Conservation (phyloP, 2,329 filamentous ascomycete genomes). For the Pseudophaeomoniella oleicola region DNA sequence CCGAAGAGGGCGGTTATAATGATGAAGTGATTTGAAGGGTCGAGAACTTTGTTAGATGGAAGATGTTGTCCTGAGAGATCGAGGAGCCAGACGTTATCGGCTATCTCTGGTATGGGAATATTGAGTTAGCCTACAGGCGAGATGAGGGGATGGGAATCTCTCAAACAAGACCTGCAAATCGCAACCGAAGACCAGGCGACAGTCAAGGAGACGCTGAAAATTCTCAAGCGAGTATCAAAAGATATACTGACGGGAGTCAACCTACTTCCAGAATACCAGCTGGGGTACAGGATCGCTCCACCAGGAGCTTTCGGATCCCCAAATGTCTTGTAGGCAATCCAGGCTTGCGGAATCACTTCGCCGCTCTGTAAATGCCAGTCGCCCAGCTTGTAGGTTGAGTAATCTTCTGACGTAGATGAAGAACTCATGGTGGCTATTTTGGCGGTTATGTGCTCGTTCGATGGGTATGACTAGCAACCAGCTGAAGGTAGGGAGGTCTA, state of each 20-base stretch:
- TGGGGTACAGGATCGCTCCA: constrained; percentile 55
- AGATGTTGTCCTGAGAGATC: constrained; percentile 27
- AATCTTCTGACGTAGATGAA: constrained; percentile 18
- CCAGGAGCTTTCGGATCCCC: constrained; percentile 43
- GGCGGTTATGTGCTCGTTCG: no score
- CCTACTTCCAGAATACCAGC: constrained; percentile 55
- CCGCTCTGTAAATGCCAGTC: constrained; percentile 55
- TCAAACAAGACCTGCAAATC: no score
- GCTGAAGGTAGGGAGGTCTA: no score
- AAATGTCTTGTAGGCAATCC: constrained; percentile 65
- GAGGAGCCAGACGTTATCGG: constrained; percentile 62
- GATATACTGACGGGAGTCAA: no score
- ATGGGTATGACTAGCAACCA: no score
- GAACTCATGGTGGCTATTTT: constrained; percentile 6
- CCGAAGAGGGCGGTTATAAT: constrained; percentile 56
- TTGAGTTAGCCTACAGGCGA: no score
- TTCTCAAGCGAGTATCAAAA: no score
- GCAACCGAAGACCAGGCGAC: no score
- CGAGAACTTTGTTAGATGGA: constrained; percentile 39
- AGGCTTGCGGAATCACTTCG: constrained; percentile 45
- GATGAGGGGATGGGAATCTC: no score
- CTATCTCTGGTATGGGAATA: no score
- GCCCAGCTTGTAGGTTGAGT: constrained; percentile 43
- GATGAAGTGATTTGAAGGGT: constrained; percentile 52
- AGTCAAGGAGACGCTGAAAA: no score